Conservation (phyloP, 1,139 yeast species). For the Blastobotrys buckinghamii region DNA sequence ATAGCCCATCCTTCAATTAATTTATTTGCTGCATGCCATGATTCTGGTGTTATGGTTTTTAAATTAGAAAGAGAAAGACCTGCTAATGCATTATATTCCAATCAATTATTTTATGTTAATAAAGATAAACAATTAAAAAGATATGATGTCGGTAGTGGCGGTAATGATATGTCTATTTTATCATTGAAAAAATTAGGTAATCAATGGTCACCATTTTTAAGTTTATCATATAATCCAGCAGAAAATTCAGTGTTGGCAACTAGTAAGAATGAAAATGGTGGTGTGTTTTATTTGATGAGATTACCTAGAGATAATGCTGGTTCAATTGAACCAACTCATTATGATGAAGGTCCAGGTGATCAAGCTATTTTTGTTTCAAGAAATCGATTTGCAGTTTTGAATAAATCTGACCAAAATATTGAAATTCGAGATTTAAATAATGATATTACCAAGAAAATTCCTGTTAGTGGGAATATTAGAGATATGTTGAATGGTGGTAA, state of each 20-base stretch:
- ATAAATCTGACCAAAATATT: conserved; percentile 56
- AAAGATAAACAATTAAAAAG: conserved; percentile 81
- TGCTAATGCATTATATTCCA: conserved; percentile 69
- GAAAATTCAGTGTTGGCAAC: conserved; percentile 84
- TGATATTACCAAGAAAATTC: conserved; percentile 72
- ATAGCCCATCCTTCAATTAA: conserved; percentile 86
- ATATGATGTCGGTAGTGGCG: conserved; percentile 56
- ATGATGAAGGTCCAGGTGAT: conserved; percentile 75
- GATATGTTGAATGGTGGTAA: conserved; percentile 80
- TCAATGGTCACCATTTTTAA: conserved; percentile 80
- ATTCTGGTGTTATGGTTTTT: conserved; percentile 96
- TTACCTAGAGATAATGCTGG: conserved; percentile 88
- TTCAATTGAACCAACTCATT: conserved; percentile 81
- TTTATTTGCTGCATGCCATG: conserved; percentile 95
- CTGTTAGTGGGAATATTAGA: conserved; percentile 62
- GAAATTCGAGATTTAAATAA: conserved; percentile 82
- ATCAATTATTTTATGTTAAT: conserved; percentile 66
- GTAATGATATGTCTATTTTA: conserved; percentile 64
- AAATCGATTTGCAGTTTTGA: conserved; percentile 83
- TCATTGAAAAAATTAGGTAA: conserved; percentile 80
- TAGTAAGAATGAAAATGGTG: conserved; percentile 58
- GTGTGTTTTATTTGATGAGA: conserved; percentile 64
- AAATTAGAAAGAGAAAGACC: conserved; percentile 98
- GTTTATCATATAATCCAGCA: conserved; percentile 85
- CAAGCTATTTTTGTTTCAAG: conserved; percentile 90